phyloP scores from a whole-genome alignment of 345 rosid species.

The Rhizophora apiculata region DNA sequence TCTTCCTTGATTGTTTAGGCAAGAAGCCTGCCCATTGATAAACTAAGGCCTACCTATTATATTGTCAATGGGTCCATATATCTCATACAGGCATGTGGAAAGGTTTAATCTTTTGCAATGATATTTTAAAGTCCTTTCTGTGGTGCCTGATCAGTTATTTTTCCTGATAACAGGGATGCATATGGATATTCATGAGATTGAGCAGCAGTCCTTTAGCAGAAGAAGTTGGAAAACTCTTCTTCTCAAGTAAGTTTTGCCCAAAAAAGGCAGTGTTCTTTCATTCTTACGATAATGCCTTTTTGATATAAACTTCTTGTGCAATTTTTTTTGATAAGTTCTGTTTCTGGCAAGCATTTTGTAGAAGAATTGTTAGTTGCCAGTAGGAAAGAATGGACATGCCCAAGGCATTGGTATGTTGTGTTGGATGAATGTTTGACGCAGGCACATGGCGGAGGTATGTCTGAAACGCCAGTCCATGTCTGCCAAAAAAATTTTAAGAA shows the following conservation, averaged over 20 bases:
- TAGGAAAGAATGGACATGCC: too few relatives aligned
- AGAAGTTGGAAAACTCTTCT: slow-evolving; percentile 40
- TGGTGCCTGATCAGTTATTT: slow-evolving; percentile 1
- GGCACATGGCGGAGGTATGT: not conserved
- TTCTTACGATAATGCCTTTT: not conserved
- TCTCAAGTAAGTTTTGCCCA: slow-evolving; percentile 35
- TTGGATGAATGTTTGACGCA: not conserved
- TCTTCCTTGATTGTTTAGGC: slow-evolving; percentile 33
- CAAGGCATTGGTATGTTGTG: too few relatives aligned
- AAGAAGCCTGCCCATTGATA: slow-evolving; percentile 49
- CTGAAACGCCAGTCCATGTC: too few relatives aligned
- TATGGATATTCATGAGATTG: slow-evolving; percentile 41
- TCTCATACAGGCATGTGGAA: slow-evolving; percentile 39
- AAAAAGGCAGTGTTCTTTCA: not conserved
- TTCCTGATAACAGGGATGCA: slow-evolving; percentile 33
- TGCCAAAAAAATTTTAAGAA: too few relatives aligned
- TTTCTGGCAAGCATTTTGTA: not conserved
- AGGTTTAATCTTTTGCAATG: not conserved
- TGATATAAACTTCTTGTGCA: not conserved
- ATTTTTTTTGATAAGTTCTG: not conserved
- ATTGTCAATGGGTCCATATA: slow-evolving; percentile 39
- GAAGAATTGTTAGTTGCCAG: too few relatives aligned
- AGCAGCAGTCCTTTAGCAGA: slow-evolving; percentile 25
- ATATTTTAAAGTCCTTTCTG: not conserved
- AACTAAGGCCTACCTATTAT: slow-evolving; percentile 54